phyloP scores from a whole-genome alignment of 192 early-diverging fungal genomes.

The Backusella psychrophila region DNA sequence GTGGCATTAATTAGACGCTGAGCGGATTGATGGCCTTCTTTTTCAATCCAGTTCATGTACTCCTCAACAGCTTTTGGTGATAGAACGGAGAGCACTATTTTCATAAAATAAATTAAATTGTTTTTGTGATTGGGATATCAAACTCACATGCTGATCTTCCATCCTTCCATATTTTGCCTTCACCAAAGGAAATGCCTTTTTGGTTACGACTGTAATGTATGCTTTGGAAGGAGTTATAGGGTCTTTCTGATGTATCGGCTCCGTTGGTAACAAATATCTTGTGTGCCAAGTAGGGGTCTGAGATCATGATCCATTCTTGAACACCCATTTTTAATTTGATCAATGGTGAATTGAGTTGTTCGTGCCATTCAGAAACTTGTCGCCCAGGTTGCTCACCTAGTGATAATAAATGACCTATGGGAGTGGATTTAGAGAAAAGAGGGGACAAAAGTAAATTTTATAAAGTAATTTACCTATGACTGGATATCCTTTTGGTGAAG shows the following conservation, averaged over 20 bases:
- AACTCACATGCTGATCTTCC: neutral
- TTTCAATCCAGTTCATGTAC: neutral
- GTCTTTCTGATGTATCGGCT: neutral
- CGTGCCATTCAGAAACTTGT: neutral
- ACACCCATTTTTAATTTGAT: slow-evolving; percentile 4
- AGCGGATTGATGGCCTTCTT: neutral
- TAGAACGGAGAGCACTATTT: neutral
- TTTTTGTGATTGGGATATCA: neutral
- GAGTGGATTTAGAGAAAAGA: neutral
- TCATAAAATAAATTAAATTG: neutral
- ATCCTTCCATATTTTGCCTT: neutral
- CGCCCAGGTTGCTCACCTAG: neutral
- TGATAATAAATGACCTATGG: neutral
- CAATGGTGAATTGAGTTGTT: neutral
- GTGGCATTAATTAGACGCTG: neutral
- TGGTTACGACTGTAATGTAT: neutral
- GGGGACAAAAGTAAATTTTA: neutral
- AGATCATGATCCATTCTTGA: slow-evolving; percentile 10
- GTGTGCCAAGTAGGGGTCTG: slow-evolving; percentile 6
- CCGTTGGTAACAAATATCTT: slow-evolving; percentile 10
- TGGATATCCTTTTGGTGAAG: neutral
- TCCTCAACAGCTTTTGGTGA: slow-evolving; percentile 4
- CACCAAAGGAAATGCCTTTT: neutral
- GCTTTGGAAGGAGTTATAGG: neutral
- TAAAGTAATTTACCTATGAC: neutral